Conservation (phyloP, 768 basidiomycete genomes). For the Asterophora parasitica region DNA sequence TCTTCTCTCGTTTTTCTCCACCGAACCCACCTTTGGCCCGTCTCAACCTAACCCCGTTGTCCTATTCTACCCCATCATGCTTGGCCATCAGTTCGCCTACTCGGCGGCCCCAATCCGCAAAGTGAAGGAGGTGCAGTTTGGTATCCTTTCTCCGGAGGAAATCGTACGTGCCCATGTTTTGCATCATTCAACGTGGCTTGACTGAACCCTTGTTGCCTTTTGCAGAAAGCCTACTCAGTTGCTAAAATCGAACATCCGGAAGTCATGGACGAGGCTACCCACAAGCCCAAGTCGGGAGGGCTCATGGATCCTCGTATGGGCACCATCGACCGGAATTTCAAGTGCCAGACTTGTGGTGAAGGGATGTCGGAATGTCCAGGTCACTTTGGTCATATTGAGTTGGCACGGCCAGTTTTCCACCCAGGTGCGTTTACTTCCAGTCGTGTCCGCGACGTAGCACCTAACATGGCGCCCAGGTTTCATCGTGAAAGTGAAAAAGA, state of each 20-base stretch:
- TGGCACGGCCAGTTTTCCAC: slow-evolving; percentile 96
- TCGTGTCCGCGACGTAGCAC: background rate
- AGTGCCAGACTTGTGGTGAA: slow-evolving; percentile 99
- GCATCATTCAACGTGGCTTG: slow-evolving; percentile 2
- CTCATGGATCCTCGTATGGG: slow-evolving; percentile 99
- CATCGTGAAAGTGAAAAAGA: slow-evolving; percentile 99
- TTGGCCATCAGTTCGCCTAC: slow-evolving; percentile 86
- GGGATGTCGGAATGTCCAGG: slow-evolving; percentile 99
- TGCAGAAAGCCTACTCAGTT: slow-evolving; percentile 96
- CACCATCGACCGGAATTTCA: slow-evolving; percentile 95
- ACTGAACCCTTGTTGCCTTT: slow-evolving; percentile 16
- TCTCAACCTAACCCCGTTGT: slow-evolving; percentile 10
- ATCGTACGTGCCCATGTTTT: slow-evolving; percentile 60
- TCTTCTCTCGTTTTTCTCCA: slow-evolving; percentile 11
- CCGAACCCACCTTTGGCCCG: slow-evolving; percentile 13
- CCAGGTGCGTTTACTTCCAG: slow-evolving; percentile 56
- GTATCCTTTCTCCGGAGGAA: slow-evolving; percentile 97
- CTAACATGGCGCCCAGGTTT: slow-evolving; percentile 55
- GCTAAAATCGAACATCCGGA: slow-evolving; percentile 98
- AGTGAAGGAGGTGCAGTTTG: slow-evolving; percentile 97
- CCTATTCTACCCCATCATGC: slow-evolving; percentile 45
- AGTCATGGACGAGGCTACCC: slow-evolving; percentile 93
- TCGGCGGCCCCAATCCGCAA: slow-evolving; percentile 93
- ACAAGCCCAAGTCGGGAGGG: slow-evolving; percentile 87
- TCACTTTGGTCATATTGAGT: slow-evolving; percentile 98